A percentile compares a stretch with the other conserved stretches of the same genome.
Evolutionary conservation across 371 early-diverging fungal species (phyloP).

Genomic region (Nematocida major): DNA sequence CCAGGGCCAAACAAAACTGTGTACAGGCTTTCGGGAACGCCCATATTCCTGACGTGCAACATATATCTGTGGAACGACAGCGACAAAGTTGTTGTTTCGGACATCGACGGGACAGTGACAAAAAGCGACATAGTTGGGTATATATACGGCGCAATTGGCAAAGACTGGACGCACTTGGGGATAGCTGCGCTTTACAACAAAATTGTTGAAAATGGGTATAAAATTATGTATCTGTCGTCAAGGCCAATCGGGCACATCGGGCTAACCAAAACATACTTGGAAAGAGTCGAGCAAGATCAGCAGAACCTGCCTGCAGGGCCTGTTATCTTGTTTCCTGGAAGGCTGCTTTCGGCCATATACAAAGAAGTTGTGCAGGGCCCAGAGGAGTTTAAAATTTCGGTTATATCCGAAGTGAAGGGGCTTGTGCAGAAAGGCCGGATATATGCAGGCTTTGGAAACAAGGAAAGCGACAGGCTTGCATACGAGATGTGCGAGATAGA

Average conservation of each 20-base stretch:
- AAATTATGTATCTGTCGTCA: constrained; percentile 85
- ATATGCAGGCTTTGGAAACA: constrained; percentile 95
- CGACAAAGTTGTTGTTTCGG: constrained; percentile 83
- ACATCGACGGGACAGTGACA: constrained; percentile 98
- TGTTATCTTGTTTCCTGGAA: constrained; percentile 87
- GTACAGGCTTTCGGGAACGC: constrained; percentile 71
- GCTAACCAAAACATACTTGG: constrained; percentile 80
- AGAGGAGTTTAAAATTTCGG: constrained; percentile 92
- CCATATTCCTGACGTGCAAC: constrained; percentile 70
- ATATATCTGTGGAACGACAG: constrained; percentile 77
- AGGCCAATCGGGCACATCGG: constrained; percentile 86
- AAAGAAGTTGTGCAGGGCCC: constrained; percentile 86
- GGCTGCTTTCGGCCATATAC: constrained; percentile 73
- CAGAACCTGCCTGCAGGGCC: constrained; percentile 88
- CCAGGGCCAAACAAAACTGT: constrained; percentile 79
- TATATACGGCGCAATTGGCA: constrained; percentile 87
- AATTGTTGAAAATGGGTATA: constrained; percentile 84
- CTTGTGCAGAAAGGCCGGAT: constrained; percentile 76
- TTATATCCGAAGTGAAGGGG: constrained; percentile 77
- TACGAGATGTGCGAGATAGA: constrained; percentile 88
- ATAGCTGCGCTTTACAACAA: constrained; percentile 88
- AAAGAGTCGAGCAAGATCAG: constrained; percentile 76
- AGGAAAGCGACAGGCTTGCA: constrained; percentile 81
- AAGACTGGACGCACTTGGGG: constrained; percentile 93
- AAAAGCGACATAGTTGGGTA: constrained; percentile 88